Conservation (phyloP, 768 basidiomycete genomes). For the Paxillus involutus region DNA sequence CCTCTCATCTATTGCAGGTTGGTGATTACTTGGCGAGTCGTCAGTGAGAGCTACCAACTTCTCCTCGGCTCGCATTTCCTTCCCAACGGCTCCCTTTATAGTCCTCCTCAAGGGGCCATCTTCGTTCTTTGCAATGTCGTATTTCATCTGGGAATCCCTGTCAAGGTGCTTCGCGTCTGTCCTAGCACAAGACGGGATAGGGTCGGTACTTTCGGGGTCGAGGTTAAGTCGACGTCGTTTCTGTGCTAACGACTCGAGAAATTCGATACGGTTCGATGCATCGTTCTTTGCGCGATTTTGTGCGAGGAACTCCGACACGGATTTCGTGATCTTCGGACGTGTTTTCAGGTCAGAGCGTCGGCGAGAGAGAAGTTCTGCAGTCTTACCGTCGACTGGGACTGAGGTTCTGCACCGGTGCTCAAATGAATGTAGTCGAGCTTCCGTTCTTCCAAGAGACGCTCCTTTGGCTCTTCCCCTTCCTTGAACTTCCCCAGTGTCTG, state of each 20-base stretch:
- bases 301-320: conserved; percentile 71
- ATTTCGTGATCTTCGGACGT: conserved; percentile 56
- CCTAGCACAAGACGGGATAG: conserved; percentile 64
- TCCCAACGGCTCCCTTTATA: conserved; percentile 32
- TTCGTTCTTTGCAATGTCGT: conserved; percentile 84
- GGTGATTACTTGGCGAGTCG: conserved; percentile 40
- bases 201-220: conserved; percentile 32
- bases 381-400: conserved; percentile 61
- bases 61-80: conserved; percentile 8
- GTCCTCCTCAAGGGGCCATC: conserved; percentile 74
- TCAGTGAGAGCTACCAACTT: conserved; percentile 17
- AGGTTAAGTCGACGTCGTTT: conserved; percentile 47
- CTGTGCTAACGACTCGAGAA: conserved; percentile 58
- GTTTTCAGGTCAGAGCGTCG: conserved; percentile 3
- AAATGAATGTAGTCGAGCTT: conserved; percentile 63
- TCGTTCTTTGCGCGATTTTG: conserved; percentile 71
- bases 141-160: conserved; percentile 79
- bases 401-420: conserved; percentile 44
- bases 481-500: conserved; percentile 32
- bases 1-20: conserved; percentile 66
- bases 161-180: conserved; percentile 70
- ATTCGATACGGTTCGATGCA: conserved; percentile 75
- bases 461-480: conserved; percentile 23
- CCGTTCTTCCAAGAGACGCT: conserved; percentile 57
- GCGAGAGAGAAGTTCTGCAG: background rate